Conservation (phyloP, 805 yeast genomes). For the Brettanomyces nanus region DNA sequence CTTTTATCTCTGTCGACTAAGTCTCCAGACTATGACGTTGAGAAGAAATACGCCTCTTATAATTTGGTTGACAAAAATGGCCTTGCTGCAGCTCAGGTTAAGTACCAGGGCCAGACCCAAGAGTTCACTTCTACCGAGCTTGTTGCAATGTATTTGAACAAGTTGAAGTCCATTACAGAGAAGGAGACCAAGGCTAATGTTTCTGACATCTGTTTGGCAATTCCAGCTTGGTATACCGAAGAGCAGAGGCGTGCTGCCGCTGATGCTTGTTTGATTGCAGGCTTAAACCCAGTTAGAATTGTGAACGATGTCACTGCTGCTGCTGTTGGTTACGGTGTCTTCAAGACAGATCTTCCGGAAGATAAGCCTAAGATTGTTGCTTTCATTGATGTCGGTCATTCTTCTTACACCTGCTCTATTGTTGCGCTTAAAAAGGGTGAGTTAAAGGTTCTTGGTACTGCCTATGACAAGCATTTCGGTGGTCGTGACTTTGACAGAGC, state of each 20-base stretch:
- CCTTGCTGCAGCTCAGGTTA: conserved; percentile 76
- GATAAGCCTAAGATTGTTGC: conserved; percentile 87
- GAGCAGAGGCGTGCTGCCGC: conserved; percentile 92
- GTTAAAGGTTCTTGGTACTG: conserved; percentile 84
- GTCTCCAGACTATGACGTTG: conserved; percentile 73
- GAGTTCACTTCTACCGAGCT: conserved; percentile 85
- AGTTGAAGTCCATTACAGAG: conserved; percentile 71
- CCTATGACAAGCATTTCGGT: conserved; percentile 94
- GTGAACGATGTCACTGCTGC: conserved; percentile 98
- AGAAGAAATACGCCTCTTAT: conserved; percentile 66
- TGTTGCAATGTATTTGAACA: conserved; percentile 90
- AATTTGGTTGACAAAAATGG: conserved; percentile 68
- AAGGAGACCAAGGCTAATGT: conserved; percentile 78
- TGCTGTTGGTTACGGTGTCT: conserved; percentile 98
- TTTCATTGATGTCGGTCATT: conserved; percentile 95
- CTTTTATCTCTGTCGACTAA: conserved; percentile 67
- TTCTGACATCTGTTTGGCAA: conserved; percentile 86
- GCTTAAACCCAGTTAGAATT: conserved; percentile 95
- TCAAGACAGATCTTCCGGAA: conserved; percentile 94
- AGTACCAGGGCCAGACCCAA: conserved; percentile 68
- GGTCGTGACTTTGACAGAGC: conserved; percentile 96
- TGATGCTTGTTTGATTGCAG: conserved; percentile 94
- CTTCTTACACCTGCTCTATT: conserved; percentile 83
- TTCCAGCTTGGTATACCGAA: conserved; percentile 96
- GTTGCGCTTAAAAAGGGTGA: conserved; percentile 95